A percentile compares a stretch with the other conserved stretches of the same genome.
phyloP scores from a whole-genome alignment of 2,329 filamentous ascomycete species.

The Verticillium zaregamsianum region DNA sequence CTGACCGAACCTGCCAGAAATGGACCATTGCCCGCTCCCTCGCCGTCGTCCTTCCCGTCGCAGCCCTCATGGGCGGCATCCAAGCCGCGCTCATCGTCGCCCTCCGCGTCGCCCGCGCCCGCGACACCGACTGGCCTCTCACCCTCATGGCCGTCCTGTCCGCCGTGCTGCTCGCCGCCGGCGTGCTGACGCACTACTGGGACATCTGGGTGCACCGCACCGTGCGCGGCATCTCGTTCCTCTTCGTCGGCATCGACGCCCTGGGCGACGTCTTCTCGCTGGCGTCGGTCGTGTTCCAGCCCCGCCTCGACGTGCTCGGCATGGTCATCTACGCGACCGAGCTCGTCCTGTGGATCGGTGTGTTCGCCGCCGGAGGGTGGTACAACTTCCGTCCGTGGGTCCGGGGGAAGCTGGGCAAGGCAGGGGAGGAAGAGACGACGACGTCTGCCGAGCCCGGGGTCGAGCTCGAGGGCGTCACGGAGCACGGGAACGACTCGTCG shows the following conservation, averaged over 20 bases:
- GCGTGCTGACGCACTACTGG: conserved; percentile 65
- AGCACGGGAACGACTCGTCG: conserved; percentile 51
- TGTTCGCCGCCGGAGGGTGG: conserved; percentile 61
- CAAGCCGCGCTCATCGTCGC: conserved; percentile 58
- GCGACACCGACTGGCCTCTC: conserved; percentile 53
- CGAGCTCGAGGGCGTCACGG: conserved; percentile 20
- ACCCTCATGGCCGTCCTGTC: conserved; percentile 65
- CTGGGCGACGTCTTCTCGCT: conserved; percentile 65
- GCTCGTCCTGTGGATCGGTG: conserved; percentile 61
- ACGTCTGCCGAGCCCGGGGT: background rate
- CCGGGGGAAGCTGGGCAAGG: conserved; percentile 24
- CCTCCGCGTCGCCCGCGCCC: conserved; percentile 38
- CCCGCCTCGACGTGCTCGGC: conserved; percentile 53
- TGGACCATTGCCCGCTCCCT: conserved; percentile 48
- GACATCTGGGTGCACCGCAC: conserved; percentile 65
- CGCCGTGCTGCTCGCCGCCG: conserved; percentile 57
- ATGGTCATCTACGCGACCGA: conserved; percentile 65
- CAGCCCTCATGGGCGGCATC: conserved; percentile 52
- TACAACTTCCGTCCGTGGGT: conserved; percentile 61
- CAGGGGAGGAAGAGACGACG: conserved; percentile 4
- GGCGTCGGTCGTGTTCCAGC: conserved; percentile 59
- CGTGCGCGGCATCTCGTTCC: conserved; percentile 66
- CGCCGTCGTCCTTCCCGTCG: conserved; percentile 45
- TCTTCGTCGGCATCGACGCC: conserved; percentile 68
- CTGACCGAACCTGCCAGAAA: conserved; percentile 28